Percentiles rank a stretch among this genome's conserved stretches.
Conservation (phyloP, 352 stramenopile genomes). For the Phytophthora multivora region DNA sequence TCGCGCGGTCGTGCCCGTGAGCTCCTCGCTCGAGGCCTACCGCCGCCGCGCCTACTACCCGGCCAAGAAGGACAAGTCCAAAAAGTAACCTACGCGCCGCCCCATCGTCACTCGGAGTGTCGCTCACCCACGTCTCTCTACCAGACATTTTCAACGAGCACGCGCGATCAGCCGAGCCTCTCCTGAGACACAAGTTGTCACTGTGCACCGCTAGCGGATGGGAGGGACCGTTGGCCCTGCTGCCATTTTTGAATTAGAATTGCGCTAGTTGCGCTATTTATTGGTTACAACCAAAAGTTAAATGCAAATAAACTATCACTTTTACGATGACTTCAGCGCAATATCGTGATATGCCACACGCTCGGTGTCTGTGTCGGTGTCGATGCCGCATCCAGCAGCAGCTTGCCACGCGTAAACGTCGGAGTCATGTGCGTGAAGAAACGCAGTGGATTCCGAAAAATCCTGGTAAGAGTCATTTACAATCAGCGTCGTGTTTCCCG, state of each 20-base stretch:
- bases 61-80: conserved; percentile 37
- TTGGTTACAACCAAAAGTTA: conserved; percentile 21
- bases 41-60: conserved; percentile 48
- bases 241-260: conserved; percentile 21
- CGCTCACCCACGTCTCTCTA: conserved; percentile 8
- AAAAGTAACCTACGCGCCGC: conserved; percentile 28
- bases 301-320: conserved; percentile 25
- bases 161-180: background rate
- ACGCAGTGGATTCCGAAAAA: conserved; percentile 7
- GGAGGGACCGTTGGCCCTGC: background rate
- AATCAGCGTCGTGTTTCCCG: background rate
- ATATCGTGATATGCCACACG: background rate
- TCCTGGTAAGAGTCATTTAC: background rate
- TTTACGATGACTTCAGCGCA: no score
- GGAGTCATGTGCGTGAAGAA: conserved; percentile 8
- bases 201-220: background rate
- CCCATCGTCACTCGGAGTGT: conserved; percentile 6
- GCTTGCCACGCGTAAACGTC: conserved; percentile 1
- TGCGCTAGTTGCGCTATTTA: conserved; percentile 35
- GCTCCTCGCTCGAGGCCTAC: conserved; percentile 40
- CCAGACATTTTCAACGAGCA: background rate
- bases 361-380: background rate
- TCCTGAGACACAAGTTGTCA: conserved; percentile 17
- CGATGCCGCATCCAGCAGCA: background rate
- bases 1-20: conserved; percentile 20